Base-by-base conservation (phyloP, 2,329 filamentous ascomycete species). In the Cladosporium cucumerinum region DNA sequence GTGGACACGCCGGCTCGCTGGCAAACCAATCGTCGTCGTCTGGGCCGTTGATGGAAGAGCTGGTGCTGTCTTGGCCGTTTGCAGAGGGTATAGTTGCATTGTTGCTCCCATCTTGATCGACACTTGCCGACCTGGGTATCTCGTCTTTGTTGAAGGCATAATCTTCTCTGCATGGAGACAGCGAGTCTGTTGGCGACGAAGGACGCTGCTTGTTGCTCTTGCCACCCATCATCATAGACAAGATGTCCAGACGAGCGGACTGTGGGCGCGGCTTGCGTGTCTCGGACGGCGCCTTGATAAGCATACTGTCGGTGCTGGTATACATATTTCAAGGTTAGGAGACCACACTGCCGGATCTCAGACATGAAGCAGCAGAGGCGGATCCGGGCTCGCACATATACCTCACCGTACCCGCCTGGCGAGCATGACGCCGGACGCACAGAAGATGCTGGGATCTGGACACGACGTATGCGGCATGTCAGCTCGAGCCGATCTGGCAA, bases 201-300 rank as follows among this genome's bases (percentile, higher is more conserved):
- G 63, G 43, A 25, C 48, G 26, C 51, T 52, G 66, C 54, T 39
- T 59, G 46, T 57, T n/a, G 7, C 34, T 57, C 43, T 60, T 61
- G 59, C 59, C 59, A 57, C 25, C 26, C 6, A 11, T 48, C 30
- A 70, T 67, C 30, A 61, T 54, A 25, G 64, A 57, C 18, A 68
- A 39, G 23, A 70, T 58, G 64, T 71, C 68, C 67, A 68, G 66
- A 39, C 67, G 66, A 30, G 68, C 66, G 25, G 60, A 57, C 48
- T 62, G 59, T 6, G 59, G 59, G 28, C 59, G 59, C 23, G 30
- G 30, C 25, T 61, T 61, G 30, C 59, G 59, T 21, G 30, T 32
- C 51, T 12, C 23, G n/a, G 39, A 2, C n/a, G n/a, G n/a, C 8
- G 39, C 39, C 39, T 21, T 46, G 11, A 54, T 54, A 32, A 30